These are phyloP conservation scores for Fusarium nelsonii DNA, from an alignment of 2,329 filamentous ascomycete genomes.

Conservation along the genomic window DNA sequence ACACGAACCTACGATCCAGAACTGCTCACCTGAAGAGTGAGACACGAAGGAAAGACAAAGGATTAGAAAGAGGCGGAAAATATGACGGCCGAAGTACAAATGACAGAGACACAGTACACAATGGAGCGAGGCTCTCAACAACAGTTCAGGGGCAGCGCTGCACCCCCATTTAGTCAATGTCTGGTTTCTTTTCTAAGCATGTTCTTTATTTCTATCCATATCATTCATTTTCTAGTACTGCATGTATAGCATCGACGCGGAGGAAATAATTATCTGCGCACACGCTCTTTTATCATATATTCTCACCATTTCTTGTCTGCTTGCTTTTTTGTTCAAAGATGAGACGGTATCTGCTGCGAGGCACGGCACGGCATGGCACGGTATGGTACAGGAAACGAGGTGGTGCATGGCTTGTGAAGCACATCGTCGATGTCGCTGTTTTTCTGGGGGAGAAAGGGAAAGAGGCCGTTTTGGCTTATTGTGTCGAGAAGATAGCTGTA, in stretches of 20 bases:
- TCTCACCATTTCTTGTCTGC: constrained; percentile 26
- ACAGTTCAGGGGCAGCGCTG: constrained; percentile 33
- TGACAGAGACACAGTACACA: constrained; percentile 8
- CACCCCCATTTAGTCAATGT: constrained; percentile 26
- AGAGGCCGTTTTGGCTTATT: constrained; percentile 1
- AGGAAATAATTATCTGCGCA: constrained; percentile 38
- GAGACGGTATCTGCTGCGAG: constrained; percentile 46
- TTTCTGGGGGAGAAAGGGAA: background rate
- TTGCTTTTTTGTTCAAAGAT: constrained; percentile 39
- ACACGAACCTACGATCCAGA: constrained; percentile 28
- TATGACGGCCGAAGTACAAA: constrained; percentile 17
- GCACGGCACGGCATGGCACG: constrained; percentile 36
- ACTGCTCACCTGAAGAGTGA: constrained; percentile 9
- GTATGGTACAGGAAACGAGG: constrained; percentile 13
- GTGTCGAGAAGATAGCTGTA: background rate
- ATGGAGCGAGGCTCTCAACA: constrained; percentile 18
- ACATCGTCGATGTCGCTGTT: background rate
- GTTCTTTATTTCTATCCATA: constrained; percentile 26
- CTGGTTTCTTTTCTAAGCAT: constrained; percentile 33
- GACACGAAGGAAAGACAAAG: constrained; percentile 11
- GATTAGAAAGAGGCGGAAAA: constrained; percentile 10
- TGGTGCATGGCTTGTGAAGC: constrained; percentile 13
- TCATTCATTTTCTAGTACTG: constrained; percentile 17
- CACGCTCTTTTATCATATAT: constrained; percentile 35
- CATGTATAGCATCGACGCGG: constrained; percentile 34